Conservation (phyloP, 148 eudicot genomes). For the Simmondsia chinensis region DNA sequence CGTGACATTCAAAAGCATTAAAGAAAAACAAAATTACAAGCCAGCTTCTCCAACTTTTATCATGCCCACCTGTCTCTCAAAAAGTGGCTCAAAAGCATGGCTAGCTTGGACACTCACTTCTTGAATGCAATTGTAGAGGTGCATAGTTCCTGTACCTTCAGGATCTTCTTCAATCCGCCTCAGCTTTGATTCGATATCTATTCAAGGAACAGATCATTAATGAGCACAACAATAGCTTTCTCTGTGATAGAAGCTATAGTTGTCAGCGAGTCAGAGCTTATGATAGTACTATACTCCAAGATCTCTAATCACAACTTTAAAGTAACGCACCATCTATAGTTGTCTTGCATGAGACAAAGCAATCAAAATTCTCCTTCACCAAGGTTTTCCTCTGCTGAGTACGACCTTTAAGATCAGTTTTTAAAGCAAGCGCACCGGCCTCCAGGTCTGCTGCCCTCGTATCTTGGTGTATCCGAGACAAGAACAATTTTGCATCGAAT, state of each 20-base stretch:
- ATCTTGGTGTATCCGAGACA: conserved; percentile 83
- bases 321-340: conserved; percentile 77
- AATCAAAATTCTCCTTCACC: conserved; percentile 97
- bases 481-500: conserved; percentile 77
- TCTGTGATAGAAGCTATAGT: too few relatives aligned
- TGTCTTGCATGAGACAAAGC: conserved; percentile 97
- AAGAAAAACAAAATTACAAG: too few relatives aligned
- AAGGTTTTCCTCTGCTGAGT: conserved; percentile 84
- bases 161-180: conserved; percentile 96
- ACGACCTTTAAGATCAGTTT: conserved; percentile 86
- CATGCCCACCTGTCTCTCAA: conserved; percentile 92
- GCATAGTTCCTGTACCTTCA: conserved; percentile 93
- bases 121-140: conserved; percentile 68
- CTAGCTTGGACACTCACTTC: conserved; percentile 74
- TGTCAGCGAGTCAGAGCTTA: too few relatives aligned
- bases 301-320: neutral
- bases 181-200: conserved; percentile 93
- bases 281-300: too few relatives aligned
- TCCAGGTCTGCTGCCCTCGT: conserved; percentile 89
- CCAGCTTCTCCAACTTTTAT: too few relatives aligned
- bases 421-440: conserved; percentile 79
- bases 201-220: too few relatives aligned
- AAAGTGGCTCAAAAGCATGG: conserved; percentile 85
- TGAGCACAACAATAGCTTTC: too few relatives aligned
- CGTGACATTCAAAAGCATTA: too few relatives aligned